Evolutionary conservation across 2,329 filamentous ascomycete species (phyloP).

Genomic region (Cucurbitaria berberidis): DNA sequence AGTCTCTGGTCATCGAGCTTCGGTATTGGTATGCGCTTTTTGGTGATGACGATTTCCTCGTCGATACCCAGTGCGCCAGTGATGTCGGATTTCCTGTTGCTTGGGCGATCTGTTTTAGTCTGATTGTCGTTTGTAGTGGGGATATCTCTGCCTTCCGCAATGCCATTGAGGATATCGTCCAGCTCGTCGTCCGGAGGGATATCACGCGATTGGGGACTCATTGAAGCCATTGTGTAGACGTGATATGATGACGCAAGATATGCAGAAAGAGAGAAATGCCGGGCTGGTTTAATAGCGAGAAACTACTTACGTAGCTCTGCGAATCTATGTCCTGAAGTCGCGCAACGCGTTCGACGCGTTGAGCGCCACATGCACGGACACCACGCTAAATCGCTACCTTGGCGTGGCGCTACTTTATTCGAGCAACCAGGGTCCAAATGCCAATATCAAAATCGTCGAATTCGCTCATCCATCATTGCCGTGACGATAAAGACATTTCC

Average conservation of each 20-base stretch:
- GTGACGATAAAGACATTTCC: background rate
- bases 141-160: slow-evolving; percentile 61
- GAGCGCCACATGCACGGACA: slow-evolving; percentile 17
- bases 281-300: background rate
- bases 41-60: slow-evolving; percentile 81
- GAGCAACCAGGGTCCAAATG: slow-evolving; percentile 13
- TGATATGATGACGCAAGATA: background rate
- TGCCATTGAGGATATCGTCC: slow-evolving; percentile 78
- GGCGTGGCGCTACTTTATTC: slow-evolving; percentile 17
- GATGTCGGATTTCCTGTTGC: slow-evolving; percentile 37
- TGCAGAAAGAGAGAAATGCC: background rate
- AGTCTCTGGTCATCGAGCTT: slow-evolving; percentile 87
- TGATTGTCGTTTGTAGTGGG: slow-evolving; percentile 45
- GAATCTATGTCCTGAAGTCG: background rate
- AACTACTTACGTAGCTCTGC: background rate
- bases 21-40: slow-evolving; percentile 75
- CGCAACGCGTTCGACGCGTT: slow-evolving; percentile 23
- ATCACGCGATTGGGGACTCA: slow-evolving; percentile 16
- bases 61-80: slow-evolving; percentile 74
- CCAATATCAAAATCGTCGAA: slow-evolving; percentile 8
- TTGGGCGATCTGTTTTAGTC: slow-evolving; percentile 13
- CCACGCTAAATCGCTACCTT: slow-evolving; percentile 4
- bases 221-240: slow-evolving; percentile 27
- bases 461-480: slow-evolving; percentile 4
- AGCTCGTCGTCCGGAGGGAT: slow-evolving; percentile 55